Evolutionary conservation across 1,284 basidiomycete species (phyloP).

Genomic region (Tilletiaria anomala): DNA sequence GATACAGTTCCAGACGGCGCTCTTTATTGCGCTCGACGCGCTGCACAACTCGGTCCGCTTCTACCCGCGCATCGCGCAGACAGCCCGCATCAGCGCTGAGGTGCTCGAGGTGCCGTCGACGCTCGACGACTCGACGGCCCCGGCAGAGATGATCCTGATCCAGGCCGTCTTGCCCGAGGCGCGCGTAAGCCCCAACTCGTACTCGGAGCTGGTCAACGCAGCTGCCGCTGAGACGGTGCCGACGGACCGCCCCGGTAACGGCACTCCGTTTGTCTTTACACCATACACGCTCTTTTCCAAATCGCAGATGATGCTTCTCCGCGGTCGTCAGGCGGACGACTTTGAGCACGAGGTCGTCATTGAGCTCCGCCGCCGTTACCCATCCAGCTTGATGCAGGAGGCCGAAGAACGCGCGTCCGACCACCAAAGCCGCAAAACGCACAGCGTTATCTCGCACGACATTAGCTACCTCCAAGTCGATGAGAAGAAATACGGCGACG

Average conservation of each 20-base stretch:
- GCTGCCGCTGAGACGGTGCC: conserved; percentile 18
- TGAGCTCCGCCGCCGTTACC: conserved; percentile 41
- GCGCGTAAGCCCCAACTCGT: conserved; percentile 20
- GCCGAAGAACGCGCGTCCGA: conserved; percentile 33
- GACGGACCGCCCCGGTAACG: conserved; percentile 40
- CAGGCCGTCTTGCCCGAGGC: conserved; percentile 44
- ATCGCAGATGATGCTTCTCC: conserved; percentile 43
- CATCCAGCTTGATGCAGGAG: conserved; percentile 13
- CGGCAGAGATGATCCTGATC: conserved; percentile 42
- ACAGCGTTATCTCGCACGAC: too few species aligned
- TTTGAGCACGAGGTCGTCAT: conserved; percentile 38
- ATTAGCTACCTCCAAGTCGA: too few species aligned
- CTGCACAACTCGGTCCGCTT: conserved; percentile 42
- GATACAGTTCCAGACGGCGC: conserved; percentile 45
- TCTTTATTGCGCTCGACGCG: conserved; percentile 44
- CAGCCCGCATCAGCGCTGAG: conserved; percentile 44
- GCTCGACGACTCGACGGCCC: conserved; percentile 29
- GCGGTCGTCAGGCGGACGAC: conserved; percentile 40
- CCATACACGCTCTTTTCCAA: conserved; percentile 45
- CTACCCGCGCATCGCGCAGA: conserved; percentile 42
- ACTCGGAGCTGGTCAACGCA: too few species aligned
- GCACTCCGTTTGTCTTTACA: conserved; percentile 45
- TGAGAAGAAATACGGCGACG: conserved; percentile 1
- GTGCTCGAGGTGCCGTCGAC: conserved; percentile 44
- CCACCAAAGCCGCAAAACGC: too few species aligned